Conservation (phyloP, 345 rosid species). For the Citrus inodora region DNA sequence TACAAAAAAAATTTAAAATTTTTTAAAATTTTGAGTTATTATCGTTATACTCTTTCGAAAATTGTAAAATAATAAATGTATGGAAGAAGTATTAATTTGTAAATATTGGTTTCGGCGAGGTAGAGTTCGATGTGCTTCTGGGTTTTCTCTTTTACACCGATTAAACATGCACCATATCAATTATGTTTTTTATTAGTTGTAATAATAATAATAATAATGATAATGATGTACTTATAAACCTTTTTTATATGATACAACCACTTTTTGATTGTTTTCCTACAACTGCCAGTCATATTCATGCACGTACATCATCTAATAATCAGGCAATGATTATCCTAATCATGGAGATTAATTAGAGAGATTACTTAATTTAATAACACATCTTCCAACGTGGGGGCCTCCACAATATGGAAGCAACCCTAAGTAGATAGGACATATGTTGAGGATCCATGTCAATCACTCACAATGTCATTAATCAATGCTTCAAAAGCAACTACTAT, state of each 20-base stretch:
- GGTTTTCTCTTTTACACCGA: no score
- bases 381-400: not conserved
- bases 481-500: not conserved
- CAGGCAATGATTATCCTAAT: not conserved
- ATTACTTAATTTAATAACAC: not conserved
- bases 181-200: no score
- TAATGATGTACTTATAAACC: not conserved
- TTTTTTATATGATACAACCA: not conserved
- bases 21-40: not conserved
- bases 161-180: no score
- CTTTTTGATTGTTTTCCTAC: not conserved
- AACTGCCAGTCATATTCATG: not conserved
- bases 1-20: not conserved
- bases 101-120: no score
- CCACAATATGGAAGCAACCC: not conserved
- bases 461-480: not conserved
- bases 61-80: no score
- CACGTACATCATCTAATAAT: not conserved
- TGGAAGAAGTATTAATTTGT: no score
- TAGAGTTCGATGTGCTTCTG: no score
- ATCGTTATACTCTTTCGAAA: no score
- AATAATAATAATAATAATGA: no score
- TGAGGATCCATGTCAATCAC: slow-evolving; percentile 3
- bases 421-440: not conserved
- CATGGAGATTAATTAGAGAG: not conserved